Base-by-base conservation (phyloP, 306 rosid species). In the Hylodesmum podocarpum region DNA sequence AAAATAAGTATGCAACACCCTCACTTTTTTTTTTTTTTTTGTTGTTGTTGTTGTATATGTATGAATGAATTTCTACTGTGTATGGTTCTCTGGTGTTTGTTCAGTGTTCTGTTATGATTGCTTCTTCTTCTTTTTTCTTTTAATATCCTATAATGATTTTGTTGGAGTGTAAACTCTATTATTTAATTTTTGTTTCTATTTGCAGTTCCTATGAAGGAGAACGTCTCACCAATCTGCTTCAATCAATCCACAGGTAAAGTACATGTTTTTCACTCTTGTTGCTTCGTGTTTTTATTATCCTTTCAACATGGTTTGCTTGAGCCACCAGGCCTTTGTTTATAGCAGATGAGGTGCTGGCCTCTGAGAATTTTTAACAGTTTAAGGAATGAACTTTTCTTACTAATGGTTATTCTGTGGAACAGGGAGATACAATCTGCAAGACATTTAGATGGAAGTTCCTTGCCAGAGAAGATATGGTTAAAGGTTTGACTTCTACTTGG, bases 381-480 rank as follows among this genome's bases (percentile, higher is more conserved):
- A 62, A 58, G 41, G 74, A 41, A 75, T 18, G 82, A 72, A 71
- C 21, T 29, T 3, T 34, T 67, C 76, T 51, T 61, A 65, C 21
- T 46, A 55, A 41, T 40, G 77, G 28, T 55, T 14, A 40, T 54
- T 64, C 21, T 54, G 59, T 31, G 73, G 66, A 24, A 53, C 87
- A 93, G 97, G 84, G 89, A 65, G 76, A 86, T 87, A 22, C 75
- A 87, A 77, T 78, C 67, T 14, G 79, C 90, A 31, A 88, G 91
- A 86, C 24, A 25, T 31, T 28, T 59, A 39, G 90, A 88, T 78
- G 85, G 86, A 58, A 77, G 62, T 53, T 73, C 86, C 41, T 80
- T 91, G 70, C 96, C 98, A n/a, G 93, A 88, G 72, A 93, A 89
- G 36, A 78, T 91, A 46, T 91, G 93, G 93, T 78, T 91, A 44